Conservation (phyloP, 345 rosid genomes). For the Eucalyptus polybractea region DNA sequence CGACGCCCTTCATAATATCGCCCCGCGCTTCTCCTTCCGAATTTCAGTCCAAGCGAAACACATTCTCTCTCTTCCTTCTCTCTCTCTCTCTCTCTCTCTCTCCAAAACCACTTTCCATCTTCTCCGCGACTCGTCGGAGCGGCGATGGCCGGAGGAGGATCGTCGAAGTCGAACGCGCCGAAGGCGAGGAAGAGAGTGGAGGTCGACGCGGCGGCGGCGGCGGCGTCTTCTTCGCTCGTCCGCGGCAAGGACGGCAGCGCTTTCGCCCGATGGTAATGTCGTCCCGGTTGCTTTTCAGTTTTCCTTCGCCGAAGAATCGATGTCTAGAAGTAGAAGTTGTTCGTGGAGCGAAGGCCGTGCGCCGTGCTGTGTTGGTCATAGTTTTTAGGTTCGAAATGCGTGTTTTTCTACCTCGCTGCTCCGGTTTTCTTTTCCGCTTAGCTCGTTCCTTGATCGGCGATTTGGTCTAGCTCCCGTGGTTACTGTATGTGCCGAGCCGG, state of each 20-base stretch:
- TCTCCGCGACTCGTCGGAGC: background rate
- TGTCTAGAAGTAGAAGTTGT: background rate
- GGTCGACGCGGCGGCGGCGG: conserved; percentile 7
- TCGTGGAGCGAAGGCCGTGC: background rate
- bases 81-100: background rate
- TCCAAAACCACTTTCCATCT: background rate
- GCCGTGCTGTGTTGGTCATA: background rate
- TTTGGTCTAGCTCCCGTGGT: background rate
- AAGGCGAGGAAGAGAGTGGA: conserved; percentile 80
- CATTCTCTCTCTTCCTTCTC: background rate
- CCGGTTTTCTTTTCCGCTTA: background rate
- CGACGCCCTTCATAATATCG: background rate
- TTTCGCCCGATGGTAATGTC: conserved; percentile 53
- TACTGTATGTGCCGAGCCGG: background rate
- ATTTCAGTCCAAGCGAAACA: background rate
- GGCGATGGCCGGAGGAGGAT: conserved; percentile 12
- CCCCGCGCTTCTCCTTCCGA: background rate
- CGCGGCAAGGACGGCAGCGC: conserved; percentile 89
- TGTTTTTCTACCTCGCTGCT: background rate
- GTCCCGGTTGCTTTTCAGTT: background rate
- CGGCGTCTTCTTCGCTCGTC: conserved; percentile 17
- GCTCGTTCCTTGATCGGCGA: background rate
- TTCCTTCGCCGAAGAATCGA: background rate
- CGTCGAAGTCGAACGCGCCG: conserved; percentile 25
- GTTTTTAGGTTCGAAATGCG: background rate